These are phyloP conservation scores for Cystoisospora suis DNA, from an alignment of 169 alveolate species.

Conservation along the genomic window DNA sequence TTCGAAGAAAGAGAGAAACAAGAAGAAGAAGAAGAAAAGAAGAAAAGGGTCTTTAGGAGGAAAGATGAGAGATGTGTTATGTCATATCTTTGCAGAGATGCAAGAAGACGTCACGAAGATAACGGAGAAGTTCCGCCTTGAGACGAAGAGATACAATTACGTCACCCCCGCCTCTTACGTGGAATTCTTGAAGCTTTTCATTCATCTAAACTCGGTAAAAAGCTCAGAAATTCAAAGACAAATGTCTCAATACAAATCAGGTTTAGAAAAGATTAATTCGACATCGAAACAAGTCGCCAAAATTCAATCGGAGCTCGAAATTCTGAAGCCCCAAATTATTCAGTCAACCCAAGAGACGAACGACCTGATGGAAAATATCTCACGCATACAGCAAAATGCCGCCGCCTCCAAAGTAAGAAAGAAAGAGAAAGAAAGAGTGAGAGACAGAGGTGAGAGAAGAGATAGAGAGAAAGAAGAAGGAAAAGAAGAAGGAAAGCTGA, in stretches of 20 bases:
- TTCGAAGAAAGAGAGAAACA: background rate
- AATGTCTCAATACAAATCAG: slow-evolving; percentile 88
- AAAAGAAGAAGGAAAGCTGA: too few relatives aligned
- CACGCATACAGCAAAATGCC: slow-evolving; percentile 89
- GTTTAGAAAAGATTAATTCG: slow-evolving; percentile 91
- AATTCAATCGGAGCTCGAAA: slow-evolving; percentile 85
- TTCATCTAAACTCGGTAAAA: slow-evolving; percentile 87
- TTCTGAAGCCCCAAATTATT: slow-evolving; percentile 83
- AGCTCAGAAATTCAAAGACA: slow-evolving; percentile 84
- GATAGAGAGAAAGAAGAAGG: too few relatives aligned
- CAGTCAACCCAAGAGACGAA: slow-evolving; percentile 89
- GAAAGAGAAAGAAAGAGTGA: background rate
- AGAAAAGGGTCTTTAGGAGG: background rate
- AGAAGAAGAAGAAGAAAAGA: background rate
- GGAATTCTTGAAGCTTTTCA: slow-evolving; percentile 91
- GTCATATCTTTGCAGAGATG: slow-evolving; percentile 88
- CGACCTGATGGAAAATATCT: slow-evolving; percentile 86
- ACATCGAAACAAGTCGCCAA: slow-evolving; percentile 90
- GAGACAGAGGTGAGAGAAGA: background rate
- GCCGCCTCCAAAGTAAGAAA: slow-evolving; percentile 77
- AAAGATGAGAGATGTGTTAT: slow-evolving; percentile 39
- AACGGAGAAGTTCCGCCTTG: slow-evolving; percentile 81
- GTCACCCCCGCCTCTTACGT: slow-evolving; percentile 96
- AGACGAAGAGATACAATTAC: slow-evolving; percentile 89
- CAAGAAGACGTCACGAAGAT: slow-evolving; percentile 85